Percentiles rank a stretch among this genome's conserved stretches.
Evolutionary conservation across 352 stramenopile species (phyloP).

Genomic region (Globisporangium abappressorium): DNA sequence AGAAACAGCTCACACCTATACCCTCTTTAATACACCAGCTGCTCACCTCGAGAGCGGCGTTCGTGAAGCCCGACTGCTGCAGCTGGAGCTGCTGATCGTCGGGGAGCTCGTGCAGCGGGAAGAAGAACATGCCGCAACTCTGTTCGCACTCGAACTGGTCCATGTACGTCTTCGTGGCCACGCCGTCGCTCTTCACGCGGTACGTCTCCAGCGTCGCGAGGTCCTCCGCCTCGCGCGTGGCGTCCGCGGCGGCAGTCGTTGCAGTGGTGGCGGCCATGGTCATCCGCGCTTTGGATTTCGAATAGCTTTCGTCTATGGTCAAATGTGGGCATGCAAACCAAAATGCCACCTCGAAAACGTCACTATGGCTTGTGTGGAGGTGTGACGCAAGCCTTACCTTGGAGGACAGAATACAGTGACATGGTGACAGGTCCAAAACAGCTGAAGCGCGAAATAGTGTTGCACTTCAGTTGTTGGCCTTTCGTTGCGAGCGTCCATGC

Average conservation of each 20-base stretch:
- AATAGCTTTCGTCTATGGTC: background rate
- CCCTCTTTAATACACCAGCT: background rate
- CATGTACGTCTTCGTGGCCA: slow-evolving; percentile 49
- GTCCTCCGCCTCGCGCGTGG: slow-evolving; percentile 13
- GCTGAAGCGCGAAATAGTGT: background rate
- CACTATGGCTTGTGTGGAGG: background rate
- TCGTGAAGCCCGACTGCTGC: slow-evolving; percentile 79
- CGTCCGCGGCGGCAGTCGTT: background rate
- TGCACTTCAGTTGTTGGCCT: background rate
- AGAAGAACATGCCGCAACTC: slow-evolving; percentile 91
- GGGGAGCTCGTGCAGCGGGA: slow-evolving; percentile 76
- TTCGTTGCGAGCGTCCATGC: too few relatives aligned
- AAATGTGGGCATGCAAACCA: background rate
- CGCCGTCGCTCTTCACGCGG: slow-evolving; percentile 49
- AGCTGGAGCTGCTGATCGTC: slow-evolving; percentile 82
- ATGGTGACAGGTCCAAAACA: background rate
- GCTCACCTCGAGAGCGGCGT: slow-evolving; percentile 42
- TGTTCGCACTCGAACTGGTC: slow-evolving; percentile 88
- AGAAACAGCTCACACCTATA: background rate
- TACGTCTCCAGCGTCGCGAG: slow-evolving; percentile 38
- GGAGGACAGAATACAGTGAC: background rate
- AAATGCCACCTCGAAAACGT: background rate
- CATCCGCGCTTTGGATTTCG: background rate
- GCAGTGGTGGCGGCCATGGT: slow-evolving; percentile 2
- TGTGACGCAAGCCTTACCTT: background rate